Conservation (phyloP, 176 grass and related monocot species). For the Eragrostis nindensis region DNA sequence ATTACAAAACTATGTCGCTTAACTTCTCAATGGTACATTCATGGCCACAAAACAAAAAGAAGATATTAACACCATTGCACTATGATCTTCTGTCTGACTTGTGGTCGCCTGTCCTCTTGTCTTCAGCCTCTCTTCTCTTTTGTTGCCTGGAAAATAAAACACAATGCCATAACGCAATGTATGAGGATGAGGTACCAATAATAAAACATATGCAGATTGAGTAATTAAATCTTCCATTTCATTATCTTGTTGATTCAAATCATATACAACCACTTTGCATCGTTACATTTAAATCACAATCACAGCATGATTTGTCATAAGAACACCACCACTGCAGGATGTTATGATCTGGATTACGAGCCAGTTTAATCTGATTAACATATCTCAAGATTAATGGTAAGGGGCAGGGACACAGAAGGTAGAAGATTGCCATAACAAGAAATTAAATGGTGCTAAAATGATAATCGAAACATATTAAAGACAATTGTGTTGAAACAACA, state of each 20-base stretch:
- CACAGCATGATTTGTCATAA: not conserved
- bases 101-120: constrained; percentile 64
- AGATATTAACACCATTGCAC: not conserved
- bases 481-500: constrained; percentile 22
- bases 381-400: not conserved
- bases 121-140: constrained; percentile 84
- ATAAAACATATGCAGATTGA: not conserved
- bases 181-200: not conserved
- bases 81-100: constrained; percentile 79
- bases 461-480: not conserved
- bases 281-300: not conserved
- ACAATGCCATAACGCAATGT: not conserved
- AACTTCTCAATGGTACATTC: not conserved
- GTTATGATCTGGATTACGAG: not conserved
- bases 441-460: constrained; percentile 19
- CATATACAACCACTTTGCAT: not conserved
- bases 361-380: constrained; percentile 3
- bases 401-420: not conserved
- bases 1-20: constrained; percentile 25
- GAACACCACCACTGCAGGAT: not conserved
- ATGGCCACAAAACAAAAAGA: not conserved
- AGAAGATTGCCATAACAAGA: not conserved
- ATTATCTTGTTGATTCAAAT: too few relatives aligned
- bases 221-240: not conserved
- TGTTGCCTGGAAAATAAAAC: constrained; percentile 74